Percentiles rank a stretch among this genome's conserved stretches.
Conservation (phyloP, 1,284 basidiomycete species). For the Tilletia indica region DNA sequence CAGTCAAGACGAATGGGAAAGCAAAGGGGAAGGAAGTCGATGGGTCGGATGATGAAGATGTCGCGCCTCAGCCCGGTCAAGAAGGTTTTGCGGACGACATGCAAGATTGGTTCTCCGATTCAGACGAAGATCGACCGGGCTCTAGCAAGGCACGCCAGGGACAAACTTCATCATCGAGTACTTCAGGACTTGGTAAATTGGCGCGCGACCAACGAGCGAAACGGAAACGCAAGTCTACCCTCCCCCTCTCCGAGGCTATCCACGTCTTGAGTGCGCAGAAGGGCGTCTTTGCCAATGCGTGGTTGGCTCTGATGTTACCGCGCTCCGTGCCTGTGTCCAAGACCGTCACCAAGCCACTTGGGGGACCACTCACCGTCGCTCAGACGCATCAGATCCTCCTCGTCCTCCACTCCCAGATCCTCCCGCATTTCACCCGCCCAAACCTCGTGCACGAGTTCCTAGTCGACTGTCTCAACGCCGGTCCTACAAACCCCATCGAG, state of each 20-base stretch:
- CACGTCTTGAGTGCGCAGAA: conserved; percentile 72
- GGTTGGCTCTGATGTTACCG: conserved; percentile 71
- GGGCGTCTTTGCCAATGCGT: conserved; percentile 73
- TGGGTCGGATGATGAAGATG: conserved; percentile 34
- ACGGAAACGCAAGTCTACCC: conserved; percentile 46
- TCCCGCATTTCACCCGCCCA: conserved; percentile 76
- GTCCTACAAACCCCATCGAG: not conserved
- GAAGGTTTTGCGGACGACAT: conserved; percentile 59
- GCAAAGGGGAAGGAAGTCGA: conserved; percentile 30
- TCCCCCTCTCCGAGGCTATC: conserved; percentile 57
- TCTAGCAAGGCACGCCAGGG: not conserved
- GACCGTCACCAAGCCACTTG: conserved; percentile 20
- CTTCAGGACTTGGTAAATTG: conserved; percentile 1
- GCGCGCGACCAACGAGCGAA: conserved; percentile 22
- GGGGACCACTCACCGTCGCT: conserved; percentile 60
- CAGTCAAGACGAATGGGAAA: conserved; percentile 22
- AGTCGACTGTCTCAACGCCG: conserved; percentile 70
- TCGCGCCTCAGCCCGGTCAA: conserved; percentile 23
- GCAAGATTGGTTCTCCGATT: conserved; percentile 58
- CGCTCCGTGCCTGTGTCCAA: conserved; percentile 1
- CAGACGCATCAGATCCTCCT: conserved; percentile 68
- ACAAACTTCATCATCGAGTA: not conserved
- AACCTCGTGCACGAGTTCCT: conserved; percentile 89
- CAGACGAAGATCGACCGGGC: conserved; percentile 31
- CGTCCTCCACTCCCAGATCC: conserved; percentile 76